phyloP scores from a whole-genome alignment of 2,329 filamentous ascomycete genomes.

The Ascochyta viciae-villosae region DNA sequence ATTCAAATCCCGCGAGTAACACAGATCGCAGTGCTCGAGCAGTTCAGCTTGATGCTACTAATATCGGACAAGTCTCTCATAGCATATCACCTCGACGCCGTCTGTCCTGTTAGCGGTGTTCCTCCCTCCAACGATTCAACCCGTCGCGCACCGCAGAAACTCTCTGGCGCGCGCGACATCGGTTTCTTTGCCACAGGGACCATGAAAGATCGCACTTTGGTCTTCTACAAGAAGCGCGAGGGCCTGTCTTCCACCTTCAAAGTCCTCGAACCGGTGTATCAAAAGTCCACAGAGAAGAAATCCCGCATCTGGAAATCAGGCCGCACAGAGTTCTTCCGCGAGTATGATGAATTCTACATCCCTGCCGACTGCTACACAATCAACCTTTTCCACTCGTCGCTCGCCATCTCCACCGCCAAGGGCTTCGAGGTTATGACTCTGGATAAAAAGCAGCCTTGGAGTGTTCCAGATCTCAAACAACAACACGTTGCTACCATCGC shows the following conservation, averaged over 20 bases:
- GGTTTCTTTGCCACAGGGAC: slow-evolving; percentile 94
- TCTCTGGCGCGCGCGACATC: slow-evolving; percentile 87
- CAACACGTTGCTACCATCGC: slow-evolving; percentile 85
- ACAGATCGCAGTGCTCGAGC: slow-evolving; percentile 92
- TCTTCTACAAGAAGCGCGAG: slow-evolving; percentile 98
- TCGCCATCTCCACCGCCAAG: slow-evolving; percentile 88
- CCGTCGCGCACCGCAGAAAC: slow-evolving; percentile 86
- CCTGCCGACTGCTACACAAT: slow-evolving; percentile 93
- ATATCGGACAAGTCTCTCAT: slow-evolving; percentile 91
- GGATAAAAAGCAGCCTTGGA: slow-evolving; percentile 96
- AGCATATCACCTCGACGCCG: slow-evolving; percentile 89
- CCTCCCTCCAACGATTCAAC: slow-evolving; percentile 74
- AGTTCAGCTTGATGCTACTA: slow-evolving; percentile 90
- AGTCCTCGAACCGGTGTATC: slow-evolving; percentile 93
- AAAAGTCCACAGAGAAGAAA: slow-evolving; percentile 87
- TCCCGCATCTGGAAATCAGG: slow-evolving; percentile 73
- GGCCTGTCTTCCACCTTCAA: slow-evolving; percentile 93
- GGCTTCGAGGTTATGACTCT: slow-evolving; percentile 96
- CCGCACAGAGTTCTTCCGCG: slow-evolving; percentile 92
- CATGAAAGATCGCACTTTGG: slow-evolving; percentile 94
- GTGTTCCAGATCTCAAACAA: slow-evolving; percentile 83
- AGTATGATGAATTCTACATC: slow-evolving; percentile 99
- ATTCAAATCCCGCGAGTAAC: slow-evolving; percentile 81
- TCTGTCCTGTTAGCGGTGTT: slow-evolving; percentile 64
- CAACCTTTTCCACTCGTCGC: slow-evolving; percentile 93